A percentile compares a stretch with the other conserved stretches of the same genome.
Evolutionary conservation across 805 yeast genomes (phyloP).

Genomic region (Cyberlindnera amylophila): DNA sequence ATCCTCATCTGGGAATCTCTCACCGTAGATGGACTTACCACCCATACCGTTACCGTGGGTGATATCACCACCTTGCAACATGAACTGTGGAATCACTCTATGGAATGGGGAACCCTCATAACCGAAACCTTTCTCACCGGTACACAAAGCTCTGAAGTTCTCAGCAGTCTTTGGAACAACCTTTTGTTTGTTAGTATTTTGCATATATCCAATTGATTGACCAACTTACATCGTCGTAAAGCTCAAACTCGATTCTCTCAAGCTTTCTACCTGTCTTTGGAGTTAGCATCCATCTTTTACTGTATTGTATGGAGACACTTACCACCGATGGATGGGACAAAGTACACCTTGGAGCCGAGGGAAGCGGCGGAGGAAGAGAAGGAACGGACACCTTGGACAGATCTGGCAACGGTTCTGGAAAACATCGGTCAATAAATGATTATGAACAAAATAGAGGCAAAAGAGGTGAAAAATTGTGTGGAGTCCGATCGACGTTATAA

Average conservation of each 20-base stretch:
- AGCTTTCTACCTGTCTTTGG: constrained; percentile 31
- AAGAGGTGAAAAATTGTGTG: too few species aligned
- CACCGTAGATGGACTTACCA: constrained; percentile 83
- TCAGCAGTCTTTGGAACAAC: constrained; percentile 74
- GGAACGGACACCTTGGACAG: constrained; percentile 17
- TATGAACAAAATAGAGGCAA: too few species aligned
- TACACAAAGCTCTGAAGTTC: constrained; percentile 76
- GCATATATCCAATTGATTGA: not conserved
- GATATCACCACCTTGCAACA: constrained; percentile 95
- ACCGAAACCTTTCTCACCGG: constrained; percentile 77
- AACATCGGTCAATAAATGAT: too few species aligned
- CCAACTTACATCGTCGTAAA: constrained; percentile 28
- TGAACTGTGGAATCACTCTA: constrained; percentile 91
- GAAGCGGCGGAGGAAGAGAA: constrained; percentile 24
- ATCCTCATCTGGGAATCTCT: constrained; percentile 57
- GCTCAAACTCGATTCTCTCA: constrained; percentile 35
- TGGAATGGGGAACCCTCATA: constrained; percentile 85
- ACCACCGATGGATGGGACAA: constrained; percentile 55
- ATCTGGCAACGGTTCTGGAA: constrained; percentile 16
- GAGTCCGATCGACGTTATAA: too few species aligned
- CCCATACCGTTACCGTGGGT: constrained; percentile 88
- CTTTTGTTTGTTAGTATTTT: constrained; percentile 6
- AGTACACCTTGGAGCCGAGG: constrained; percentile 49
- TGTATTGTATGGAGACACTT: constrained; percentile 9
- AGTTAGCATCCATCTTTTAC: constrained; percentile 2